Evolutionary conservation across 352 stramenopile genomes (phyloP).

Genomic region (Pythium phragmiticola): DNA sequence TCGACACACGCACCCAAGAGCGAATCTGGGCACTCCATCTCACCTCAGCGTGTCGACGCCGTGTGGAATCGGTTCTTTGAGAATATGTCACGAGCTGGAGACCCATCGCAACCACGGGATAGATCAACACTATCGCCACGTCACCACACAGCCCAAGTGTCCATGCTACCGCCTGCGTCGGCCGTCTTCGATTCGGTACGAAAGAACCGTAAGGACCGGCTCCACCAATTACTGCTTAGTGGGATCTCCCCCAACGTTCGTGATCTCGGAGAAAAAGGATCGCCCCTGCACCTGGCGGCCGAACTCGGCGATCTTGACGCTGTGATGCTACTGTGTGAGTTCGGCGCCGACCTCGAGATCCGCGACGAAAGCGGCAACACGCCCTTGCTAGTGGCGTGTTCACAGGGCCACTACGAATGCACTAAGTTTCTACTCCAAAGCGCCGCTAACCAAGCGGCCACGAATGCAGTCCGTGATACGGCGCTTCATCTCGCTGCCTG

Average conservation of each 20-base stretch:
- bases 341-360: constrained; percentile 58
- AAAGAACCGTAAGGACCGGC: constrained; percentile 38
- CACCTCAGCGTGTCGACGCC: constrained; percentile 49
- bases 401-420: constrained; percentile 67
- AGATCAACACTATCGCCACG: background rate
- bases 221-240: constrained; percentile 49
- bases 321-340: constrained; percentile 69
- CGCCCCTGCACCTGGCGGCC: constrained; percentile 64
- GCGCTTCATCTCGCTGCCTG: constrained; percentile 67
- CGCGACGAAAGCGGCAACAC: constrained; percentile 67
- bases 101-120: constrained; percentile 19
- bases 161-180: constrained; percentile 17
- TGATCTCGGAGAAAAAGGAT: constrained; percentile 62
- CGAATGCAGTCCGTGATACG: constrained; percentile 50
- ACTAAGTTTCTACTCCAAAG: constrained; percentile 74
- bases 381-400: constrained; percentile 58
- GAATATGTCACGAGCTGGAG: constrained; percentile 44
- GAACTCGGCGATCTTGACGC: constrained; percentile 65
- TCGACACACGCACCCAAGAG: constrained; percentile 1
- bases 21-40: constrained; percentile 20
- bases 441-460: constrained; percentile 45
- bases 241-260: constrained; percentile 55
- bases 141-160: background rate
- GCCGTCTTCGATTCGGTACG: constrained; percentile 54
- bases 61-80: constrained; percentile 83